phyloP scores from a whole-genome alignment of 495 filamentous ascomycete genomes.

The Talaromyces ruber region DNA sequence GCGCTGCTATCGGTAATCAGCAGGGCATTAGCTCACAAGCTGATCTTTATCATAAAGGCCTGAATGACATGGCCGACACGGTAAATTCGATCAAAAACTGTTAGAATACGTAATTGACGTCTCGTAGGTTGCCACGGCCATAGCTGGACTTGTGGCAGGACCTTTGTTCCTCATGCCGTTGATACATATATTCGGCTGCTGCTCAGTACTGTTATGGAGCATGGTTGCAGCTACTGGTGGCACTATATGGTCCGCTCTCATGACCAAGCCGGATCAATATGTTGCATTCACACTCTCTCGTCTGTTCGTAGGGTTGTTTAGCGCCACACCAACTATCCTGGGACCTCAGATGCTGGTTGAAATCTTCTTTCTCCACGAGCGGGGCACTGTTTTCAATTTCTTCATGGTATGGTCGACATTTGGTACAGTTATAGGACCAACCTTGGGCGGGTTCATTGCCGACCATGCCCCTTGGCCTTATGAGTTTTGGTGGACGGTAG shows the following conservation, averaged over 20 bases:
- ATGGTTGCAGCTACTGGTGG: conserved; percentile 12
- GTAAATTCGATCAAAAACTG: conserved; percentile 9
- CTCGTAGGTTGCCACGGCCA: conserved; percentile 12
- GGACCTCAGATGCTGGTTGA: conserved; percentile 19
- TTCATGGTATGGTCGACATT: conserved; percentile 15
- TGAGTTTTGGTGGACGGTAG: conserved; percentile 35
- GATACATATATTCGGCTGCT: conserved; percentile 14
- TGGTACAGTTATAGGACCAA: conserved; percentile 18
- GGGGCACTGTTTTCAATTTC: conserved; percentile 22
- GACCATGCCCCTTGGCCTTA: conserved; percentile 20
- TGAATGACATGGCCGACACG: conserved; percentile 22
- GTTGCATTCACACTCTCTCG: conserved; percentile 25
- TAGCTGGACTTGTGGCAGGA: conserved; percentile 19
- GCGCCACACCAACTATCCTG: conserved; percentile 13
- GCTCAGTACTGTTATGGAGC: conserved; percentile 22
- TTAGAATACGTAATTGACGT: not conserved
- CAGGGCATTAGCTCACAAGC: conserved; percentile 21
- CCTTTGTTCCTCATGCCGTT: conserved; percentile 20
- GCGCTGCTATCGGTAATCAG: conserved; percentile 8
- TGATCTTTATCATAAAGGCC: conserved; percentile 19
- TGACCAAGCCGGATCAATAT: conserved; percentile 20
- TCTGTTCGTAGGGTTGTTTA: conserved; percentile 20
- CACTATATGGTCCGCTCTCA: conserved; percentile 19
- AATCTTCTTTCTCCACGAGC: conserved; percentile 25
- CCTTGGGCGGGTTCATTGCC: conserved; percentile 27